Evolutionary conservation across 805 yeast species (phyloP), one percentile per base, ranked within the genome.

Genomic region (Vanderwaltozyma tropicalis): DNA sequence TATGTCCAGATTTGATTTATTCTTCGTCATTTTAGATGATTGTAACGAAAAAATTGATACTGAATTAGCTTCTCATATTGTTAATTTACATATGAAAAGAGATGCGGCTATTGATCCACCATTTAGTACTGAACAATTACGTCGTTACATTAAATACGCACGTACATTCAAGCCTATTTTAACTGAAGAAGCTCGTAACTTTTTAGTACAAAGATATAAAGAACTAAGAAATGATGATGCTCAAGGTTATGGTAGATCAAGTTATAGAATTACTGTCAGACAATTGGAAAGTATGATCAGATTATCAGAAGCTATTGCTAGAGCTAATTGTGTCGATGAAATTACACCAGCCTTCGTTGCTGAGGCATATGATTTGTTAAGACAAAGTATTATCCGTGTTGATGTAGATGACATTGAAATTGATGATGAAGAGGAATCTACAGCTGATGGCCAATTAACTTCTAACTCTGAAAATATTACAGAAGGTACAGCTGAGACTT

Each of bases 1-100:
- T 57, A 92, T 92, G 96, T 89, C 97, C 22, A 78, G 98, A 63
- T 92, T 92, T 59, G 98, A 92, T 63, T 64, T 92, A 46, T 92
- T 92, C 58, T 92, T 92, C 54, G 96, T 92, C 20, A 80, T 92
- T 37, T 67, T 92, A 46, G 98, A 89, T 62, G 97, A 92, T 53
- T 83, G 96, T 58, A 89, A 89, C 54, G 96, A 85, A 53, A 73
- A 78, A 48, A 73, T 87, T 31, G 98, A 92, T 58, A 80, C 94
- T 1, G 84, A 83, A 49, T 67, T 92, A 44, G 96, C 98, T 0
- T 72, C 79, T 25, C 97, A 92, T 57, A 92, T 92, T 53, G 96
- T 92, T 22, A 85, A 82, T 50, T 67, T 92, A 43, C 98, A 89
- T 59, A 86, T 87, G 88, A 71, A 73, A 43, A 74, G 87, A 45